A percentile compares a stretch with the other conserved stretches of the same genome.
Conservation (phyloP, 1,284 basidiomycete species). For the Entoloma clypeatum region DNA sequence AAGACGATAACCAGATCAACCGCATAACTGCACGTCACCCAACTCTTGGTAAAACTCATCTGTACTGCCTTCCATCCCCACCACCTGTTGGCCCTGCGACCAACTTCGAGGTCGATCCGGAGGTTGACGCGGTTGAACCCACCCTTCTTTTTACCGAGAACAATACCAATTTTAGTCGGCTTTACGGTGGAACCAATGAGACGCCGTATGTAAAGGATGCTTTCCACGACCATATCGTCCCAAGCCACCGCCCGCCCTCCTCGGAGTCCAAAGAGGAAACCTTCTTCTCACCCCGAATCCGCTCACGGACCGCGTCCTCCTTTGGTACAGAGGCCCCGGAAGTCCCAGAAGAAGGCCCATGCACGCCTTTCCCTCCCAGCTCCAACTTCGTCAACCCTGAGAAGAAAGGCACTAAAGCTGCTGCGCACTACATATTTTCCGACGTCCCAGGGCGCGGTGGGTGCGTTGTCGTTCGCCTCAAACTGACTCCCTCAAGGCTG, state of each 20-base stretch:
- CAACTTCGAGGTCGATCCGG: constrained; percentile 54
- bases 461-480: constrained; percentile 92
- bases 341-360: constrained; percentile 43
- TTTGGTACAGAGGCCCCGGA: constrained; percentile 34
- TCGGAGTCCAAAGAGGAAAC: constrained; percentile 38
- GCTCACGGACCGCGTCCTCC: constrained; percentile 44
- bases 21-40: constrained; percentile 76
- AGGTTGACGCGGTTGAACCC: constrained; percentile 71
- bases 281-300: constrained; percentile 46
- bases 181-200: constrained; percentile 86
- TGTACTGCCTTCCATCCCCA: constrained; percentile 91
- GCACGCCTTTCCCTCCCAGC: constrained; percentile 51
- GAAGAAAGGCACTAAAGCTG: constrained; percentile 87
- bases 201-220: constrained; percentile 91
- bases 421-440: constrained; percentile 86
- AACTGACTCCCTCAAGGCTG: constrained; percentile 79
- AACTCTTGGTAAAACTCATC: constrained; percentile 68
- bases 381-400: constrained; percentile 81
- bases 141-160: constrained; percentile 93
- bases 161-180: constrained; percentile 91
- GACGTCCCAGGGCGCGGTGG: constrained; percentile 90
- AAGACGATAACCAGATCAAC: constrained; percentile 45
- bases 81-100: constrained; percentile 77
- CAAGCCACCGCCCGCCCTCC: constrained; percentile 66
- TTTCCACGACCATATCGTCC: constrained; percentile 97